These are phyloP conservation scores for Chlorella sp. DNA, from an alignment of 139 green algal genomes.

Conservation along the genomic window DNA sequence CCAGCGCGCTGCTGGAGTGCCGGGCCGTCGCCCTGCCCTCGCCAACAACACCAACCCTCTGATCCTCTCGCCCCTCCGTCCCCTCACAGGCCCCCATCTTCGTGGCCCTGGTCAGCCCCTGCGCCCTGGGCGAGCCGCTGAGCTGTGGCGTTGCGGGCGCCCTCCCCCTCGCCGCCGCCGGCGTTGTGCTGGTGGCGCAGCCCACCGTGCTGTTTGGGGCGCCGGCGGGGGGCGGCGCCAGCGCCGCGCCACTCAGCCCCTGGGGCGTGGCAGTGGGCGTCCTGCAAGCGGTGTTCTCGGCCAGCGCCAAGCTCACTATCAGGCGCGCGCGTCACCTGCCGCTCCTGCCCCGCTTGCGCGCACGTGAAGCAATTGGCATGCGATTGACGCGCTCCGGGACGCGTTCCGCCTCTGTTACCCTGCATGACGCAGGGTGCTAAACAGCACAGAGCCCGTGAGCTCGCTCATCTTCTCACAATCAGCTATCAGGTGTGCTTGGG, in stretches of 20 bases:
- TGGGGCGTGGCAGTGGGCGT: constrained; percentile 13
- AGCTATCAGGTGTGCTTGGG: neutral
- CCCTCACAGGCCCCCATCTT: constrained; percentile 40
- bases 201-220: constrained; percentile 35
- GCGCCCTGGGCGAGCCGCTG: neutral
- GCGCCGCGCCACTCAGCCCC: neutral
- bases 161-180: constrained; percentile 35
- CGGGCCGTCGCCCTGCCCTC: no score
- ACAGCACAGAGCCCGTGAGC: neutral
- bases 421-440: no score
- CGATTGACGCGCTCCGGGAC: no score
- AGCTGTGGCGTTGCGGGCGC: neutral
- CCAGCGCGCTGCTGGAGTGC: no score
- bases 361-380: no score
- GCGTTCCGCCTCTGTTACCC: no score
- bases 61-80: no score
- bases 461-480: constrained; percentile 13
- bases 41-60: no score
- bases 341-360: no score
- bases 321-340: no score
- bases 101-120: constrained; percentile 7
- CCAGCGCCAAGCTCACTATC: constrained; percentile 18
- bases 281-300: constrained; percentile 35
- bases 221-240: no score
- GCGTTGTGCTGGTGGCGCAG: constrained; percentile 44